Evolutionary conservation across 371 early-diverging fungal genomes (phyloP).

Genomic region (Mucor indicus): DNA sequence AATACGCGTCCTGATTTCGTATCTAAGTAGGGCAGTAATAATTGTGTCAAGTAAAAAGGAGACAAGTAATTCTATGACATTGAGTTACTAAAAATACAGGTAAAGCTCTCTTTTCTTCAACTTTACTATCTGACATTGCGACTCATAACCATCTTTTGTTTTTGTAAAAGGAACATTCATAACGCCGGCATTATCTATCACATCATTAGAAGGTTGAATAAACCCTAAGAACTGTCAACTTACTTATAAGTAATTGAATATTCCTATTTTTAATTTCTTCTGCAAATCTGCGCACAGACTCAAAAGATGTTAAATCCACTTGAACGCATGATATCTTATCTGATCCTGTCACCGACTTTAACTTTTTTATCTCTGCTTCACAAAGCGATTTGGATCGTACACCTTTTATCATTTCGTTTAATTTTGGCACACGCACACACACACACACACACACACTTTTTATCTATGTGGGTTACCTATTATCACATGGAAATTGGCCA

Average conservation of each 20-base stretch:
- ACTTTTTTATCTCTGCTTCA: not conserved
- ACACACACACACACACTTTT: not conserved
- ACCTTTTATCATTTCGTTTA: too few relatives aligned
- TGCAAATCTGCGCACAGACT: conserved; percentile 24
- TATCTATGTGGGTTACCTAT: conserved; percentile 20
- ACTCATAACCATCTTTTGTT: conserved; percentile 69
- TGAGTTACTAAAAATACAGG: not conserved
- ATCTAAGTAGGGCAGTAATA: conserved; percentile 30
- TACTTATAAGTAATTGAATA: conserved; percentile 37
- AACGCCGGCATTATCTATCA: conserved; percentile 67
- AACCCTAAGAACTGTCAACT: not conserved
- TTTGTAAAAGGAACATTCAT: conserved; percentile 64
- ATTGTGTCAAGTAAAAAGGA: conserved; percentile 25
- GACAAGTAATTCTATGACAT: conserved; percentile 34
- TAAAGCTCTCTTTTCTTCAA: not conserved
- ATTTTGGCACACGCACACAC: too few relatives aligned
- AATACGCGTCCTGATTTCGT: conserved; percentile 20
- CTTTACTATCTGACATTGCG: conserved; percentile 59
- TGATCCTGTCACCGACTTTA: not conserved
- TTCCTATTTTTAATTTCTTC: conserved; percentile 12
- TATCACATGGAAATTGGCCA: conserved; percentile 33
- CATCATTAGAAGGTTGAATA: not conserved
- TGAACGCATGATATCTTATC: conserved; percentile 9
- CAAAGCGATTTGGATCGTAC: too few relatives aligned
- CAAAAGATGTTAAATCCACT: conserved; percentile 22